A percentile compares a stretch with the other conserved stretches of the same genome.
phyloP scores from a whole-genome alignment of 2,329 filamentous ascomycete species.

The Gaeumannomyces sp. region DNA sequence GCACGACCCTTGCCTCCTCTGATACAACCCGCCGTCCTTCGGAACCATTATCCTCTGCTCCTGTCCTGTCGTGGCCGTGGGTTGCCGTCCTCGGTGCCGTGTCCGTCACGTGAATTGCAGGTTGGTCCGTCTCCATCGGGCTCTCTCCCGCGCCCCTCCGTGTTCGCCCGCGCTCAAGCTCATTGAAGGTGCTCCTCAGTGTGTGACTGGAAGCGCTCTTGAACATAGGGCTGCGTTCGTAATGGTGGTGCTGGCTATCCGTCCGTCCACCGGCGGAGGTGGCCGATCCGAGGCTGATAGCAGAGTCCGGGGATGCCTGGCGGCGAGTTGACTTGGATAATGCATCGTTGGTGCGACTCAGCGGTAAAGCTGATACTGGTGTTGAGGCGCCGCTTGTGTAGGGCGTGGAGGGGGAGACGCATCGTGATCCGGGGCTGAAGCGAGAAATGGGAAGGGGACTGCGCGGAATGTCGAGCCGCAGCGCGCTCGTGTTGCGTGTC shows the following conservation, averaged over 20 bases:
- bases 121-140: neutral
- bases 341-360: neutral
- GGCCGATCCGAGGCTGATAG: neutral
- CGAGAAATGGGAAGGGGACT: neutral
- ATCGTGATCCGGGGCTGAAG: neutral
- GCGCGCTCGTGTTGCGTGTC: neutral
- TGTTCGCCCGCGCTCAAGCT: neutral
- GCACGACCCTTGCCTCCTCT: neutral
- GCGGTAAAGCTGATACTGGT: neutral
- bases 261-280: neutral
- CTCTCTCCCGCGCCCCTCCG: neutral
- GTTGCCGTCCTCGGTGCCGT: neutral
- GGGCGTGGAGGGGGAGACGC: neutral
- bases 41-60: neutral
- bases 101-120: neutral
- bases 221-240: neutral
- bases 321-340: neutral
- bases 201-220: neutral
- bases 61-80: neutral
- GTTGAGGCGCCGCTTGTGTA: too few relatives aligned
- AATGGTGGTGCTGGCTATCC: neutral
- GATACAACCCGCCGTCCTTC: neutral
- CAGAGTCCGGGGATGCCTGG: neutral
- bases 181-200: neutral
- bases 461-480: neutral